Evolutionary conservation across 495 filamentous ascomycete genomes (phyloP).

Genomic region (Tuber microsphaerosporum): DNA sequence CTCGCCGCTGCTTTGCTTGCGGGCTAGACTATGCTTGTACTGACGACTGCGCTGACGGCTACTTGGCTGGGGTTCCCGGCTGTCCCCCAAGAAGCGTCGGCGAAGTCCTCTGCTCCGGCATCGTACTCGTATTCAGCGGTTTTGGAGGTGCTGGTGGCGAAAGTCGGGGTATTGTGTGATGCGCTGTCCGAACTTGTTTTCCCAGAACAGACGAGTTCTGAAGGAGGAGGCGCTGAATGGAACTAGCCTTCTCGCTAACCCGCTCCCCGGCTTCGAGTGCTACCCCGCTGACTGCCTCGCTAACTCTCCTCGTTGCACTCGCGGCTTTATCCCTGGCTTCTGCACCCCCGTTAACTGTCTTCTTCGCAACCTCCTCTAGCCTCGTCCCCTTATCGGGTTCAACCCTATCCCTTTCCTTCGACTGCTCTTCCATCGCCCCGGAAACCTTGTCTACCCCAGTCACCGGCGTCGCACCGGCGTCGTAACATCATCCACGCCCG

Average conservation of each 20-base stretch:
- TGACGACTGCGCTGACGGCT: conserved; percentile 7
- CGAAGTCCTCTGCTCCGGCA: conserved; percentile 20
- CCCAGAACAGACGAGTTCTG: background rate
- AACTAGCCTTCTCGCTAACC: conserved; percentile 20
- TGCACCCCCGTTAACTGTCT: background rate
- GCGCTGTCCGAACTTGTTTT: conserved; percentile 1
- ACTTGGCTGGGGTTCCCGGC: conserved; percentile 15
- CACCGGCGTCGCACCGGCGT: conserved; percentile 11
- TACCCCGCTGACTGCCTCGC: conserved; percentile 19
- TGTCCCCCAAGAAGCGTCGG: conserved; percentile 13
- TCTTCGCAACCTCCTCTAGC: conserved; percentile 14
- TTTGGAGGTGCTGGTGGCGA: conserved; percentile 10
- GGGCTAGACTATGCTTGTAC: conserved; percentile 31
- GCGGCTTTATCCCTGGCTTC: conserved; percentile 17
- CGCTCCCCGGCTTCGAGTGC: conserved; percentile 23
- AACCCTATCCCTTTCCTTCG: conserved; percentile 8
- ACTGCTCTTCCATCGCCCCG: background rate
- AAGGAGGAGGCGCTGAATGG: background rate
- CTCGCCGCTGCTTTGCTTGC: conserved; percentile 19
- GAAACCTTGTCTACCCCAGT: background rate
- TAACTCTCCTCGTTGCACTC: conserved; percentile 19
- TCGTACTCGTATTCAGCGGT: conserved; percentile 16
- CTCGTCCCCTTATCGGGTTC: conserved; percentile 18
- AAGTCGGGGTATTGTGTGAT: background rate
- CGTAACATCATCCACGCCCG: conserved; percentile 22